Percentiles rank a stretch among this genome's conserved stretches.
These are phyloP conservation scores for Fusarium illudens DNA, from an alignment of 2,329 filamentous ascomycete genomes.

Conservation along the genomic window DNA sequence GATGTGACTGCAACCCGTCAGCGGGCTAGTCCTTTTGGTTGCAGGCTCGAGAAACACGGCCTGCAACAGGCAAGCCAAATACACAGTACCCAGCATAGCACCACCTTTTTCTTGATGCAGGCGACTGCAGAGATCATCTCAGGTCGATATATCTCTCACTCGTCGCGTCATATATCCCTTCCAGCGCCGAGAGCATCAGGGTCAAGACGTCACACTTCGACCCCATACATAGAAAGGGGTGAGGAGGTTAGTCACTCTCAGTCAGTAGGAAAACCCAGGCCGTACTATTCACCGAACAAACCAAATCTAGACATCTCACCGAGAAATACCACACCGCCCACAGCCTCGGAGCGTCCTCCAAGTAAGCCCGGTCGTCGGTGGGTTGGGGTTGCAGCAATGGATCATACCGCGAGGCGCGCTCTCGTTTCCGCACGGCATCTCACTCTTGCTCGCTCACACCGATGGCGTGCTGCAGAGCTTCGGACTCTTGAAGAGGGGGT, in stretches of 20 bases:
- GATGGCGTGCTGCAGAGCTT: conserved; percentile 15
- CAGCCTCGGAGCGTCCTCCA: not conserved
- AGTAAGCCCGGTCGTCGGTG: conserved; percentile 21
- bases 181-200: not conserved
- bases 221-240: not conserved
- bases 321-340: not conserved
- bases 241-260: not conserved
- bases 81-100: too few relatives aligned
- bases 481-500: too few relatives aligned
- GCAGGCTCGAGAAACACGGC: not conserved
- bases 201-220: not conserved
- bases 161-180: not conserved
- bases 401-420: conserved; percentile 6
- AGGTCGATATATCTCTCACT: not conserved
- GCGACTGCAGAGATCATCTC: not conserved
- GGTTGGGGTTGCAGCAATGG: conserved; percentile 38
- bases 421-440: conserved; percentile 5
- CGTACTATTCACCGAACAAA: not conserved
- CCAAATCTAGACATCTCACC: not conserved
- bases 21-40: not conserved
- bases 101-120: not conserved
- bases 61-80: not conserved
- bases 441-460: not conserved
- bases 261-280: not conserved
- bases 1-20: not conserved